Evolutionary conservation across 352 stramenopile genomes (phyloP).

Genomic region (Pythium aquatile): DNA sequence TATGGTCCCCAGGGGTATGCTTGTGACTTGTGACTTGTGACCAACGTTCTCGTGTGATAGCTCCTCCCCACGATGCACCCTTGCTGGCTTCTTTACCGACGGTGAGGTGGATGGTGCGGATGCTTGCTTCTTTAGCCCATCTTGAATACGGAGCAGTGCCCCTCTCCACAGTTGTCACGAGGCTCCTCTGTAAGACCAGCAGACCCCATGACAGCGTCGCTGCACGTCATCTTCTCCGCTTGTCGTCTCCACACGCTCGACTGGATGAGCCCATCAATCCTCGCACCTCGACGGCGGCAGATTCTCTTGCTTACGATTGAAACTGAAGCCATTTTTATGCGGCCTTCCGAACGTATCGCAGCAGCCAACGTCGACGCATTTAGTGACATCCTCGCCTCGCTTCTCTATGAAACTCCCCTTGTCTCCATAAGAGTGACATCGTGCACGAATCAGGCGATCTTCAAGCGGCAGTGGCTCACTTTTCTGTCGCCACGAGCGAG

Average conservation of each 20-base stretch:
- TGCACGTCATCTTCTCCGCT: background rate
- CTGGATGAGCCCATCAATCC: background rate
- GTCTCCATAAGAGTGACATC: constrained; percentile 15
- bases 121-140: no score
- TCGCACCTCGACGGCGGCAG: background rate
- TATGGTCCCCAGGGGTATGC: no score
- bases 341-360: background rate
- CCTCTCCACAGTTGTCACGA: no score
- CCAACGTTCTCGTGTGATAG: no score
- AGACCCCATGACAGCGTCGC: background rate
- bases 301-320: background rate
- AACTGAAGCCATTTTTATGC: constrained; percentile 20
- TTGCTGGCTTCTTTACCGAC: no score
- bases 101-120: no score
- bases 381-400: background rate
- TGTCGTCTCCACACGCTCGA: background rate
- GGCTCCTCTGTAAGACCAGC: background rate
- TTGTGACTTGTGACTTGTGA: no score
- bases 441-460: constrained; percentile 1
- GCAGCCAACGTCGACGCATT: background rate
- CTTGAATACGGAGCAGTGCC: no score
- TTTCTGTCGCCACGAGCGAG: constrained; percentile 10
- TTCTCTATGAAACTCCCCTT: background rate
- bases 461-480: constrained; percentile 8
- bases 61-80: no score